Evolutionary conservation across 352 stramenopile genomes (phyloP), one percentile per base, ranked within the genome.

Genomic region (Phytophthora quininea): DNA sequence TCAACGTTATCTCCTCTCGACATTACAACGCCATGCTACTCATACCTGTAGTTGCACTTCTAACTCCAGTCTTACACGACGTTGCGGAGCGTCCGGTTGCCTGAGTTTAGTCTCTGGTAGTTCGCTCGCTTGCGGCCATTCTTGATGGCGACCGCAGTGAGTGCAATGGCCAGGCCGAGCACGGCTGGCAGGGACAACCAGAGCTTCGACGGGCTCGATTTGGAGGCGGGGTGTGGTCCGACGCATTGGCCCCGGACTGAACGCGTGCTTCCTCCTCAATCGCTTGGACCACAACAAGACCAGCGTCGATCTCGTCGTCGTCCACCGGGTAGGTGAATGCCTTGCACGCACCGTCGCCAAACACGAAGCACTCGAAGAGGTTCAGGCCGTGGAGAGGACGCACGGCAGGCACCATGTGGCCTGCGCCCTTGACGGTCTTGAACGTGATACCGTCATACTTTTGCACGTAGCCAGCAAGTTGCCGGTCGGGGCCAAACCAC

Each of bases 381-480:
- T 89, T 74, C 37, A 93, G 79, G 8, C 81, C 82, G 54, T 90
- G 84, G n/a, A 90, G 71, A 31, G 88, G 88, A 31, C 86, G 84
- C 50, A 92, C 84, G 0, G 79, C 80, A 1, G 83, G 83, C 50
- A 98, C 93, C 84, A 98, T 96, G 74, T 98, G 92, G 1, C 95
- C 95, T 14, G 90, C 89, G 14, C 92, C 93, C 61, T 97, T 95
- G 67, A 98, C 93, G 0, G 93, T 98, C 58, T 97, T 80, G 79
- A 97, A 98, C 4, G 80, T 88, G 14, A 98, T 54, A 3, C 84
- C 88, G 1, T 96, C 70, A 69, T 90, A 98, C 64, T 91, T 85
- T 55, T 96, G 83, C 19, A 93, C 77, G 69, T 97, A 93, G 14
- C 92, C 92, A 8, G 81, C 92, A 62, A 97, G 79, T 69, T 98